Percentiles rank a stretch among this genome's conserved stretches.
phyloP scores from a whole-genome alignment of 2,329 filamentous ascomycete genomes.

The Bipolaris zeicola region DNA sequence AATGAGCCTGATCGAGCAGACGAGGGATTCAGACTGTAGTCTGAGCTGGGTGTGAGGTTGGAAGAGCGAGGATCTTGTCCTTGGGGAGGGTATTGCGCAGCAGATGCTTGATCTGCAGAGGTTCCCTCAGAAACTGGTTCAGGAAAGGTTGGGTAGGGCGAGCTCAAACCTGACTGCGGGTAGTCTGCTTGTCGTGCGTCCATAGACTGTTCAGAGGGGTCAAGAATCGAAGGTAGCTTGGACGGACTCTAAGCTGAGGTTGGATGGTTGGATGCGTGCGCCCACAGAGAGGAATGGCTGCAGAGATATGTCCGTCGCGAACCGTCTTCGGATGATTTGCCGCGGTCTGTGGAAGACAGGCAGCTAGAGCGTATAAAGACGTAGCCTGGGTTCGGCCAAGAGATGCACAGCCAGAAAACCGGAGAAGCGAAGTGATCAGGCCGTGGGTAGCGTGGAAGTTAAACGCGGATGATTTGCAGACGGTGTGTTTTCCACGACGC shows the following conservation, averaged over 20 bases:
- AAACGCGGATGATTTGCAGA: constrained; percentile 58
- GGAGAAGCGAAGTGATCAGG: constrained; percentile 44
- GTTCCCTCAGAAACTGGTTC: constrained; percentile 80
- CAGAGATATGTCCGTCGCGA: constrained; percentile 56
- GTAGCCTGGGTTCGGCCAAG: constrained; percentile 38
- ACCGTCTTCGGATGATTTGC: constrained; percentile 47
- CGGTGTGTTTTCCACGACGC: constrained; percentile 47
- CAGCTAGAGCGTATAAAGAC: constrained; percentile 28
- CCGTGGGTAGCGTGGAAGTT: constrained; percentile 52
- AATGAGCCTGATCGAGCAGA: constrained; percentile 82
- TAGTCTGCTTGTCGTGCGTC: constrained; percentile 60
- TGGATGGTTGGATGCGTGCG: constrained; percentile 40
- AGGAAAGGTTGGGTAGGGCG: constrained; percentile 60
- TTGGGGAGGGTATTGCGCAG: constrained; percentile 80
- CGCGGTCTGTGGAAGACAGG: constrained; percentile 42
- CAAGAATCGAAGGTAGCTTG: constrained; percentile 38
- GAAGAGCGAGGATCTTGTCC: constrained; percentile 78
- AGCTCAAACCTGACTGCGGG: constrained; percentile 61
- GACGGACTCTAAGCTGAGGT: constrained; percentile 47
- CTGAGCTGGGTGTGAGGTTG: constrained; percentile 83
- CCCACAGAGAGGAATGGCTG: constrained; percentile 52
- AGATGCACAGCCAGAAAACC: constrained; percentile 45
- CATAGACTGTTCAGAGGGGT: constrained; percentile 55
- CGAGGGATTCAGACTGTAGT: constrained; percentile 80
- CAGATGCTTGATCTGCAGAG: constrained; percentile 87